These are phyloP conservation scores for Trypanosoma theileri DNA, from an alignment of 208 protist species.

Conservation along the genomic window DNA sequence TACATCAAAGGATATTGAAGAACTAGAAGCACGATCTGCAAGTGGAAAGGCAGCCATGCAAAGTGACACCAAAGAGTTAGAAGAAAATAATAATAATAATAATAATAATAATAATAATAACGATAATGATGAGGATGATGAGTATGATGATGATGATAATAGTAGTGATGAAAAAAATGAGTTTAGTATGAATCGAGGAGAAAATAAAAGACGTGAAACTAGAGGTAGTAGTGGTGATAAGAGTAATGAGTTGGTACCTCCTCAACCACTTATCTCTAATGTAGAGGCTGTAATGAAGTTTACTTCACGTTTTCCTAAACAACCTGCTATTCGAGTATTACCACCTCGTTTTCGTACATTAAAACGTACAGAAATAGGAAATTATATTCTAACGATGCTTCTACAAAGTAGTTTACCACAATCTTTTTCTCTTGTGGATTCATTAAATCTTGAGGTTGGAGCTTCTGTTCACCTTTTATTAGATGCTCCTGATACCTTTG, in stretches of 20 bases:
- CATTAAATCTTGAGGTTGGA: conserved; percentile 75
- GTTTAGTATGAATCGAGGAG: too few relatives aligned
- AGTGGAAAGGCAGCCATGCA: conserved; percentile 32
- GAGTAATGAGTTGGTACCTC: conserved; percentile 1
- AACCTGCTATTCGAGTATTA: conserved; percentile 59
- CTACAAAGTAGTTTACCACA: conserved; percentile 47
- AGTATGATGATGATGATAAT: conserved; percentile 1
- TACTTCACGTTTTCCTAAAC: conserved; percentile 72
- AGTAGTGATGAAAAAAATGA: not conserved
- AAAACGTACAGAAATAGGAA: conserved; percentile 77
- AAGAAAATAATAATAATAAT: conserved; percentile 24
- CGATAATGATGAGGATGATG: conserved; percentile 12
- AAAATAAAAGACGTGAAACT: too few relatives aligned
- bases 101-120: not conserved
- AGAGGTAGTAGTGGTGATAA: not conserved
- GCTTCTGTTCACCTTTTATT: conserved; percentile 70
- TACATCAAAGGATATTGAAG: conserved; percentile 56
- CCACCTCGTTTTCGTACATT: conserved; percentile 57
- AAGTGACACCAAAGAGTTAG: conserved; percentile 13
- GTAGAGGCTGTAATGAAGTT: conserved; percentile 58
- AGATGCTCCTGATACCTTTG: conserved; percentile 48
- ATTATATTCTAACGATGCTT: conserved; percentile 80
- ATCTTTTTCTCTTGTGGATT: conserved; percentile 64
- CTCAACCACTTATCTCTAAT: conserved; percentile 55
- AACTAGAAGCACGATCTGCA: conserved; percentile 53